phyloP scores from a whole-genome alignment of 805 yeast genomes.

The Candida tallmaniae region DNA sequence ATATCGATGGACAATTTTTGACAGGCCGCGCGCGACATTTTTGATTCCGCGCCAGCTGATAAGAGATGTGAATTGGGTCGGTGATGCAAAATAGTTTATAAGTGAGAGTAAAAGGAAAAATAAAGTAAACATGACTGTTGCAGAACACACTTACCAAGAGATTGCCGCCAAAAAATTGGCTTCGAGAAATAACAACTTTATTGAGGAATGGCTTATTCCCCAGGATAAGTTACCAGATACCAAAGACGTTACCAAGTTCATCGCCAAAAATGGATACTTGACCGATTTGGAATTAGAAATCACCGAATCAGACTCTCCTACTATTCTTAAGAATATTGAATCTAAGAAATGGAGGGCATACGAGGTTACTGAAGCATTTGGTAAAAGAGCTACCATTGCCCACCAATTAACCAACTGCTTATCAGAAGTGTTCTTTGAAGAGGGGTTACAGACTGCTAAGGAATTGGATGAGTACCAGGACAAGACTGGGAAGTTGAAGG shows the following conservation, averaged over 20 bases:
- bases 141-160: constrained; percentile 21
- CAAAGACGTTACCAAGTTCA: constrained; percentile 34
- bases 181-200: constrained; percentile 39
- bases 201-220: constrained; percentile 42
- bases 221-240: constrained; percentile 24
- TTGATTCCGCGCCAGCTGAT: no score
- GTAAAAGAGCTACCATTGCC: constrained; percentile 38
- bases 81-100: no score
- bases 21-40: no score
- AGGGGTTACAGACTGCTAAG: constrained; percentile 54
- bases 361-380: constrained; percentile 37
- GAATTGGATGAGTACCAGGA: constrained; percentile 48
- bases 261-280: constrained; percentile 28
- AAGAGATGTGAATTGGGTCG: no score
- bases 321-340: constrained; percentile 25
- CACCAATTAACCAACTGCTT: constrained; percentile 44
- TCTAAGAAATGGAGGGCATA: constrained; percentile 30
- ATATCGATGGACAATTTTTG: no score
- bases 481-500: constrained; percentile 44
- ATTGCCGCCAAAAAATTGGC: constrained; percentile 39
- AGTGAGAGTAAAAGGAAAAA: no score
- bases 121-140: constrained; percentile 8
- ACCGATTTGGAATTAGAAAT: constrained; percentile 29
- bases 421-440: constrained; percentile 46
- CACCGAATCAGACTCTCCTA: constrained; percentile 30